phyloP scores from a whole-genome alignment of 257 asterid genomes.

The Paulownia fortunei region DNA sequence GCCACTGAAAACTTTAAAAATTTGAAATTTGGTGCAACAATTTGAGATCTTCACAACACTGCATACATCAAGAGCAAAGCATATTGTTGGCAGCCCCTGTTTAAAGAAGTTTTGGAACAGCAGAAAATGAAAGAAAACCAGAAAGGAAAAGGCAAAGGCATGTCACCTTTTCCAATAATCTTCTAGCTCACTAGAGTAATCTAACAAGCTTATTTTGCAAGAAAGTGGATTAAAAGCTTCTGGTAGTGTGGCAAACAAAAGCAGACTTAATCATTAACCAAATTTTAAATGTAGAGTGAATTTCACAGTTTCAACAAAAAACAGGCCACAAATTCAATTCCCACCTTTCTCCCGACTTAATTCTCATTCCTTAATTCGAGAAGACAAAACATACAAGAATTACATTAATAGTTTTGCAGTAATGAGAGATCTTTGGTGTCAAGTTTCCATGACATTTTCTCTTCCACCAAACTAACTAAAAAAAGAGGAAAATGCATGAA shows the following conservation, averaged over 20 bases:
- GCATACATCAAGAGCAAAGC: slow-evolving; percentile 29
- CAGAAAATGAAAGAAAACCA: slow-evolving; percentile 26
- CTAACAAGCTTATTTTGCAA: slow-evolving; percentile 36
- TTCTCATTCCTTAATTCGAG: neutral
- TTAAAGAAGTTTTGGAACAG: slow-evolving; percentile 25
- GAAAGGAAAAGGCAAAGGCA: slow-evolving; percentile 37
- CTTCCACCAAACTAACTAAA: neutral
- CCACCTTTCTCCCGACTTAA: neutral
- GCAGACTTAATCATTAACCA: slow-evolving; percentile 27
- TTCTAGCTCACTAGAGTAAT: slow-evolving; percentile 33
- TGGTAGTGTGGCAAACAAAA: slow-evolving; percentile 20
- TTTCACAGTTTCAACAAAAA: slow-evolving; percentile 10
- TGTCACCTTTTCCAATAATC: slow-evolving; percentile 36
- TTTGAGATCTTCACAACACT: slow-evolving; percentile 19
- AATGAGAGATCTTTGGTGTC: slow-evolving; percentile 7
- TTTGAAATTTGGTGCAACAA: neutral
- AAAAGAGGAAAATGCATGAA: neutral
- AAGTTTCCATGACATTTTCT: neutral
- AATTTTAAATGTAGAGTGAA: slow-evolving; percentile 27
- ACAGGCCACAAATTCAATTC: slow-evolving; percentile 8
- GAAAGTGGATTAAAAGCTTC: slow-evolving; percentile 30
- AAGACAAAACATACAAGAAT: neutral
- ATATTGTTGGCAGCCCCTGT: slow-evolving; percentile 26
- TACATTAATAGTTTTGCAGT: neutral
- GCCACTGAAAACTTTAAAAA: neutral